Evolutionary conservation across 805 yeast species (phyloP).

Genomic region (Kluyveromyces siamensis): DNA sequence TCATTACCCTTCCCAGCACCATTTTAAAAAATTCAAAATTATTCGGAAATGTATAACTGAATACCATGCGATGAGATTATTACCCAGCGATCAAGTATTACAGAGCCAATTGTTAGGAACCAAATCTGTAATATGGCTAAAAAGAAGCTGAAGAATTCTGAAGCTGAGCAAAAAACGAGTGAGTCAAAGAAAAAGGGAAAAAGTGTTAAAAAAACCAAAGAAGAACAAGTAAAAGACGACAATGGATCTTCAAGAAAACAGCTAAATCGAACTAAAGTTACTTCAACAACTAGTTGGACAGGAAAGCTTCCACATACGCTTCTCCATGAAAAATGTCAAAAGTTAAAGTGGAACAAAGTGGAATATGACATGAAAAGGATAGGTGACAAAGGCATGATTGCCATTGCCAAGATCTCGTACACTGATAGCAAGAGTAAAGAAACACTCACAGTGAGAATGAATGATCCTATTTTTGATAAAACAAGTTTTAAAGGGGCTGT

Average conservation of each 20-base stretch:
- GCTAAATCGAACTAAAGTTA: slow-evolving; percentile 39
- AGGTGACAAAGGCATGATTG: slow-evolving; percentile 48
- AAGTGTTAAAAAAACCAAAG: slow-evolving; percentile 13
- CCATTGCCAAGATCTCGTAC: slow-evolving; percentile 56
- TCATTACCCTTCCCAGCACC: neutral
- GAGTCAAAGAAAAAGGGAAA: slow-evolving; percentile 15
- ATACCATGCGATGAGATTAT: neutral
- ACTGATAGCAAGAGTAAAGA: slow-evolving; percentile 78
- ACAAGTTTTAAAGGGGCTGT: slow-evolving; percentile 41
- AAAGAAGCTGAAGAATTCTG: slow-evolving; percentile 11
- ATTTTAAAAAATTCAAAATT: neutral
- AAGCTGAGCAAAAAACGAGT: slow-evolving; percentile 4
- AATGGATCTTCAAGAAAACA: slow-evolving; percentile 22
- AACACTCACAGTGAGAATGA: slow-evolving; percentile 45
- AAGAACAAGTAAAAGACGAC: slow-evolving; percentile 10
- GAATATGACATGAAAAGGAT: slow-evolving; percentile 58
- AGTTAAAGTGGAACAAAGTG: slow-evolving; percentile 82
- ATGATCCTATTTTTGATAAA: slow-evolving; percentile 33
- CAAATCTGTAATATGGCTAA: slow-evolving; percentile 12
- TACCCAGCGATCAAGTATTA: too few species aligned
- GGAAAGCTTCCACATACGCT: slow-evolving; percentile 87
- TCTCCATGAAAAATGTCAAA: slow-evolving; percentile 80
- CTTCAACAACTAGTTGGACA: slow-evolving; percentile 78
- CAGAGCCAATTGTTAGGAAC: neutral
- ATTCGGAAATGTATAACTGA: neutral